Evolutionary conservation across 768 basidiomycete species (phyloP).

Genomic region (Pluteus cervinus): DNA sequence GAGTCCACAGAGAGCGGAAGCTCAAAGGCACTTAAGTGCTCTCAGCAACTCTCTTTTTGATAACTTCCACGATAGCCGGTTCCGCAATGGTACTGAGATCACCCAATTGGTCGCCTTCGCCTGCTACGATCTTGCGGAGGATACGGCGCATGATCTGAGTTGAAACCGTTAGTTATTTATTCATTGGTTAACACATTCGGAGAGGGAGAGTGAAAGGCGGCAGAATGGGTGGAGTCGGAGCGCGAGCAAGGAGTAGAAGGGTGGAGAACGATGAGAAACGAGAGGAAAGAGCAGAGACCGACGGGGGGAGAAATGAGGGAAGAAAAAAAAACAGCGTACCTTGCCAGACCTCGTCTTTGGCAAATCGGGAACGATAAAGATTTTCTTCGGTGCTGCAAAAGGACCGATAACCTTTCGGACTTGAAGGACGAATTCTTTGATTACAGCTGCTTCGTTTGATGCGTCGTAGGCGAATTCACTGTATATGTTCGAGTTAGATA

Average conservation of each 20-base stretch:
- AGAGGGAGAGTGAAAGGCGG: too few relatives aligned
- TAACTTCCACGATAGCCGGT: slow-evolving; percentile 76
- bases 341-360: slow-evolving; percentile 96
- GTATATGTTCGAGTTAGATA: too few relatives aligned
- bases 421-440: slow-evolving; percentile 89
- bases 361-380: slow-evolving; percentile 75
- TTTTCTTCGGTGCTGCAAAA: slow-evolving; percentile 94
- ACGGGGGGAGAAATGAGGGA: background rate
- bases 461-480: slow-evolving; percentile 79
- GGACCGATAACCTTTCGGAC: slow-evolving; percentile 98
- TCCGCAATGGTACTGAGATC: slow-evolving; percentile 93
- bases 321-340: slow-evolving; percentile 32
- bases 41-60: slow-evolving; percentile 72
- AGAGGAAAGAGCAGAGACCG: slow-evolving; percentile 1
- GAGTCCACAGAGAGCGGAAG: background rate
- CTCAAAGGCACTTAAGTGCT: slow-evolving; percentile 9
- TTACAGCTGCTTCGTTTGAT: slow-evolving; percentile 59
- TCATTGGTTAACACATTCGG: too few relatives aligned
- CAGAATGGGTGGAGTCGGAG: too few relatives aligned
- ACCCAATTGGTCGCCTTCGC: slow-evolving; percentile 92
- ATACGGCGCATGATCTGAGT: slow-evolving; percentile 87
- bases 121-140: slow-evolving; percentile 93
- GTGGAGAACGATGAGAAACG: background rate
- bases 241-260: background rate
- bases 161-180: slow-evolving; percentile 1